Base-by-base conservation (phyloP, 2,329 filamentous ascomycete species). In the Chalara sp. region DNA sequence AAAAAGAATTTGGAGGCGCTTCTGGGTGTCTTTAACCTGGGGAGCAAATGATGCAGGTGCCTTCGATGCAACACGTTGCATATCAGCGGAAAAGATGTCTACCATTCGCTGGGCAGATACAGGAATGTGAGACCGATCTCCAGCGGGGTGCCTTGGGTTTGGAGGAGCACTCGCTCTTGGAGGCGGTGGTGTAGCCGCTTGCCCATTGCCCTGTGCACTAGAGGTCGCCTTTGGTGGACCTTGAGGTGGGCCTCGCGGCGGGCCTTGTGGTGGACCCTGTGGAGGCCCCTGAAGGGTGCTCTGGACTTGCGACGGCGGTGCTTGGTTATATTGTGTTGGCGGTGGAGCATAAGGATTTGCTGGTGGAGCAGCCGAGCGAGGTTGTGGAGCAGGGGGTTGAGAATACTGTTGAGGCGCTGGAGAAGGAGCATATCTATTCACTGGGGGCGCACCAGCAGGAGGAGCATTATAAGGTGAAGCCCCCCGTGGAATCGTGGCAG, bases 11-110 rank as follows among this genome's bases (percentile, higher is more conserved):
- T 87, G 88, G 53, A 99, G 78, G 31, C 93, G 84, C 72, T 96
- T 96, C 67, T 96, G 89, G 2, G 91, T 93, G 66, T 97, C 93
- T 62, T 89, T 87, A 21, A 99, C 90, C 67, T 97, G 91, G 11
- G 84, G 79, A 56, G 88, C 85, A 72, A 93, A 96, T 12, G 85
- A 84, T n/a, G 85, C 75, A 13, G 93, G 93, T 1, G 93, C 93
- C 59, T 89, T 86, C 32, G 83, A 73, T 53, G 91, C 91, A 50
- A 99, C 87, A 33, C 90, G 87, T 61, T 92, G 84, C 81, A 97
- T 90, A 61, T 97, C 92, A 32, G 79, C 78, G 49, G 75, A 84
- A 45, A 99, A 77, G 37, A 95, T 80, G 48, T 96, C 87, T 49
- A 87, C 90, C 59, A 99, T 76, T 46, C 81, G 83, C 65, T 86